phyloP scores from a whole-genome alignment of 805 yeast genomes.

The Cyberlindnera mrakii region DNA sequence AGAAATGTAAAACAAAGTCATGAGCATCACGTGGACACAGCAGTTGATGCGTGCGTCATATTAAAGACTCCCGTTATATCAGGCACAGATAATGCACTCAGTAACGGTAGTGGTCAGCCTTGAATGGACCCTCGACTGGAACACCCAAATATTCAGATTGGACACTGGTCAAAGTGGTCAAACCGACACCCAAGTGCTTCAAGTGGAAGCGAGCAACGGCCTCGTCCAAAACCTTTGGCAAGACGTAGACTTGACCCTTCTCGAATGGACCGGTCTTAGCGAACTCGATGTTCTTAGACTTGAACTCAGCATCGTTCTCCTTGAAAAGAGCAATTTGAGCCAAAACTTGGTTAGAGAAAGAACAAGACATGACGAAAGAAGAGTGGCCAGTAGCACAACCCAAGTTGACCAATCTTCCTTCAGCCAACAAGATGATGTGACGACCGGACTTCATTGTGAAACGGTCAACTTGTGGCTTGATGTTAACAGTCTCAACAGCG shows the following conservation, averaged over 20 bases:
- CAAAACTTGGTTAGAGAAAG: slow-evolving; percentile 98
- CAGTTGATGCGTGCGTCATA: slow-evolving; percentile 23
- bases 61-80: neutral
- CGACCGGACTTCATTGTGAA: slow-evolving; percentile 82
- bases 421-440: slow-evolving; percentile 93
- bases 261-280: slow-evolving; percentile 87
- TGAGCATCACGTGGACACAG: slow-evolving; percentile 8
- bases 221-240: slow-evolving; percentile 98
- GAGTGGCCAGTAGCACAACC: slow-evolving; percentile 99
- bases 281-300: slow-evolving; percentile 78
- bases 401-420: slow-evolving; percentile 98
- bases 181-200: slow-evolving; percentile 86
- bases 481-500: slow-evolving; percentile 90
- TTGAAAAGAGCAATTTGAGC: slow-evolving; percentile 98
- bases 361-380: slow-evolving; percentile 98
- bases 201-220: slow-evolving; percentile 97
- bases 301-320: slow-evolving; percentile 75
- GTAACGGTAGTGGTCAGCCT: slow-evolving; percentile 97
- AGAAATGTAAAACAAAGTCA: slow-evolving; percentile 3
- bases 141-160: slow-evolving; percentile 95
- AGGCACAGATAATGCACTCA: slow-evolving; percentile 31
- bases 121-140: slow-evolving; percentile 93
- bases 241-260: slow-evolving; percentile 80
- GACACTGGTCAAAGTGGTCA: slow-evolving; percentile 64
- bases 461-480: slow-evolving; percentile 99